Conservation (phyloP, 1,284 basidiomycete species). For the Stereum hirsutum region DNA sequence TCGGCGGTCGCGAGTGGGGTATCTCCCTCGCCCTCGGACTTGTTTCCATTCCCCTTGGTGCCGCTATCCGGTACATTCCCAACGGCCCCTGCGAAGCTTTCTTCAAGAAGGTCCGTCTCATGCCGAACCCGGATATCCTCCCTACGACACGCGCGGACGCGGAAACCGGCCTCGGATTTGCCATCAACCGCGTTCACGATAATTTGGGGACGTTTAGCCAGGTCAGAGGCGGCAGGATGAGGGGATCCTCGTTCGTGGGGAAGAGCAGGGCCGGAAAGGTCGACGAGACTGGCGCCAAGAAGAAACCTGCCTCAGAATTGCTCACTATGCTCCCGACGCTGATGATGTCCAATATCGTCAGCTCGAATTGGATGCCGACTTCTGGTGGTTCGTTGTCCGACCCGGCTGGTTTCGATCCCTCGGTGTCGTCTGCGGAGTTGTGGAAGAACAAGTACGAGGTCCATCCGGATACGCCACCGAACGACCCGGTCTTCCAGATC, state of each 20-base stretch:
- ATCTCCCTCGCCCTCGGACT: constrained; percentile 85
- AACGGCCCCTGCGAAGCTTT: constrained; percentile 72
- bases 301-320: constrained; percentile 61
- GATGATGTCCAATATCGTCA: constrained; percentile 79
- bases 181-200: constrained; percentile 73
- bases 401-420: constrained; percentile 70
- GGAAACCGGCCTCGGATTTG: constrained; percentile 54
- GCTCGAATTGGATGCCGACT: constrained; percentile 56
- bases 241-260: constrained; percentile 75
- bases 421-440: constrained; percentile 67
- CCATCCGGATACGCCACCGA: constrained; percentile 70
- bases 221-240: constrained; percentile 79
- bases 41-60: constrained; percentile 84
- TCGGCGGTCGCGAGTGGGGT: constrained; percentile 85
- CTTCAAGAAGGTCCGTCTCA: constrained; percentile 57
- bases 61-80: constrained; percentile 75
- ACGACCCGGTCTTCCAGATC: constrained; percentile 33
- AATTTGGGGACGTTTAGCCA: constrained; percentile 77
- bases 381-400: constrained; percentile 54
- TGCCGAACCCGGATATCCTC: constrained; percentile 61
- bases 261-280: constrained; percentile 61
- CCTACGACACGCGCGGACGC: constrained; percentile 55
- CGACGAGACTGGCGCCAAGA: no score
- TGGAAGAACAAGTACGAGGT: constrained; percentile 80
- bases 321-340: constrained; percentile 87